A percentile compares a stretch with the other conserved stretches of the same genome.
Conservation (phyloP, 2,329 filamentous ascomycete species). For the Colletotrichum limetticola region DNA sequence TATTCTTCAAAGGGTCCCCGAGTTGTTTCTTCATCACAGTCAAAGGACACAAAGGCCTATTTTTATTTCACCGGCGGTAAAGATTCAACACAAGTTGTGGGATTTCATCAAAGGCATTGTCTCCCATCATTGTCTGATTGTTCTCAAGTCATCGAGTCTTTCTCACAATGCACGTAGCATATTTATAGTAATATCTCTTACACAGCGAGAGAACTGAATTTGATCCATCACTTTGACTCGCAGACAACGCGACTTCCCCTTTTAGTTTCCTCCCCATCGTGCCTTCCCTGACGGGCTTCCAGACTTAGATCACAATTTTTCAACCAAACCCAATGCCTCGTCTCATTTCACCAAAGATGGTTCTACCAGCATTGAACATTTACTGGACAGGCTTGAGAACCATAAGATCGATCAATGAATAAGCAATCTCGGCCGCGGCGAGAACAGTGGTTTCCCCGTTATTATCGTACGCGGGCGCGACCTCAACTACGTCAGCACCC, state of each 20-base stretch:
- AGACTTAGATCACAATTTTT: neutral
- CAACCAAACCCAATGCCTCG: no score
- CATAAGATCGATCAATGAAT: slow-evolving; percentile 76
- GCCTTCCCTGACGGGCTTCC: neutral
- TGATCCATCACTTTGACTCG: neutral
- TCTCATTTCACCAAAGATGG: neutral
- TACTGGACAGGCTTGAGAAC: slow-evolving; percentile 54
- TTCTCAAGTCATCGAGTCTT: neutral
- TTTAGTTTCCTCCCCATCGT: neutral
- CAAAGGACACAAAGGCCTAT: neutral
- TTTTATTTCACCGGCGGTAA: neutral
- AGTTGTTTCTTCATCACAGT: neutral
- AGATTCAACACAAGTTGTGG: neutral
- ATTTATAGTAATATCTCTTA: neutral
- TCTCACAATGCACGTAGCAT: neutral
- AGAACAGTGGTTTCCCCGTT: slow-evolving; percentile 77
- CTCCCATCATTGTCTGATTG: neutral
- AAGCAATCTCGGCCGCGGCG: slow-evolving; percentile 78
- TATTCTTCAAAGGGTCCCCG: neutral
- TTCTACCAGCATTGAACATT: neutral
- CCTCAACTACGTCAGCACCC: slow-evolving; percentile 84
- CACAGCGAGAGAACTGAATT: neutral
- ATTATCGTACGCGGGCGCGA: slow-evolving; percentile 81
- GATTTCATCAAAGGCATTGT: neutral
- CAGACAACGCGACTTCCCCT: neutral